Evolutionary conservation across 352 stramenopile genomes (phyloP), one percentile per base, ranked within the genome.

Genomic region (Pythium insidiosum): DNA sequence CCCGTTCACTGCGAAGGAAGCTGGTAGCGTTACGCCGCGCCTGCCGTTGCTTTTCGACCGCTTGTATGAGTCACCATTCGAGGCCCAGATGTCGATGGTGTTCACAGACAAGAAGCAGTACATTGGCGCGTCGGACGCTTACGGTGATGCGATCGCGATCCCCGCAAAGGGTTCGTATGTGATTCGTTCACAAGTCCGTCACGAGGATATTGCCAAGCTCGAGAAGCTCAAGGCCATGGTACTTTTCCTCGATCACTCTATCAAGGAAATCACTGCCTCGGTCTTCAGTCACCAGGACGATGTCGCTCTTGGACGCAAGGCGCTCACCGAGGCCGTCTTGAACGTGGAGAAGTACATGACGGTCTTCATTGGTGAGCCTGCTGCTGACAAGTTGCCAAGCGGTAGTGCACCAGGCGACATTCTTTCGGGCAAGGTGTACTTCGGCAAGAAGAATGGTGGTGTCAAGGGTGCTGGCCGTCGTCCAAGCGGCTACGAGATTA

Each of bases 91-190:
- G 46, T 94, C 87, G 55, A 83, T 97, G 68, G 68, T 96, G 26
- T 98, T 97, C 54, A 87, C 97, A 61, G 79, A 81, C 15, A 95
- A 97, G 58, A 97, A 97, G 61, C 90, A 94, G 64, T 94, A 88
- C 41, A 56, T 93, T 35, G 85, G 71, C 40, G 70, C 56, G 39
- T 88, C 75, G 19, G 90, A 97, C 50, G 75, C 85, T 5, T 96
- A 86, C 52, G 82, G 86, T 6, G 75, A 88, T 18, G 47, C 63
- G 10, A 83, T 91, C 11, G 71, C 74, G 16, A 53, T 93, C 21
- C 46, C 49, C 23, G 95, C 95, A 55, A 96, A 97, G 61, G 88
- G 87, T 1, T 70, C 69, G 30, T 89, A 81, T 47, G 60, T 67
- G n/a, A 49, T 91, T 43, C 75, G 70, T 18, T 71, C 75, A 12